These are phyloP conservation scores for Populus hybrid DNA, from an alignment of 441 rosid species.

Conservation along the genomic window DNA sequence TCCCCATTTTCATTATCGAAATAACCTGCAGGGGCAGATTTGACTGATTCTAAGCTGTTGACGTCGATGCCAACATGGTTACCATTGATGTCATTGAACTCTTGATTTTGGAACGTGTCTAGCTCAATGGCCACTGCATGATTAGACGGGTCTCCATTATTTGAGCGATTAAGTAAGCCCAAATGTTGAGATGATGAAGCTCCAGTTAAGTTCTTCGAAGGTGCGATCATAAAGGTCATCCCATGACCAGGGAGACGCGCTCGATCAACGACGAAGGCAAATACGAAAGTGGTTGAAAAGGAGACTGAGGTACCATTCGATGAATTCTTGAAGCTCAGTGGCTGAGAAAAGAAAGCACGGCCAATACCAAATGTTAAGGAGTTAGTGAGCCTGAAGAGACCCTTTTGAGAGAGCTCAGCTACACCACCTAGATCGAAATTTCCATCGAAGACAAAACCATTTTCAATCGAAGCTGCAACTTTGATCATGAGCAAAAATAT, in stretches of 20 bases:
- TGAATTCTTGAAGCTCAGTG: constrained; percentile 24
- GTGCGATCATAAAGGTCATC: constrained; percentile 38
- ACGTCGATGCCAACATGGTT: constrained; percentile 22
- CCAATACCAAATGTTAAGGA: constrained; percentile 9
- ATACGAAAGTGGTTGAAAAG: constrained; percentile 36
- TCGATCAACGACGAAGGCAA: constrained; percentile 24
- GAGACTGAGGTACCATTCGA: constrained; percentile 14
- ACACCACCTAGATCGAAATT: not conserved
- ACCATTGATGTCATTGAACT: constrained; percentile 14
- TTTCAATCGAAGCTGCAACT: not conserved
- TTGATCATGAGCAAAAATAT: not conserved
- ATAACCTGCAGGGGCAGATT: constrained; percentile 36
- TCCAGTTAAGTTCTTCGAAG: constrained; percentile 20
- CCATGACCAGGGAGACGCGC: constrained; percentile 30
- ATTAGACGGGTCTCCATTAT: constrained; percentile 23
- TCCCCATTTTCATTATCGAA: constrained; percentile 19
- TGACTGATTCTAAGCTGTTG: constrained; percentile 20
- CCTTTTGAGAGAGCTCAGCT: not conserved
- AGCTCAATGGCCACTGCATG: constrained; percentile 33
- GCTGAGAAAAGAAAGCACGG: constrained; percentile 18
- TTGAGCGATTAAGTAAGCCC: constrained; percentile 25
- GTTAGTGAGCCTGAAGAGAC: not conserved
- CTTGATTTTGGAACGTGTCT: constrained; percentile 18
- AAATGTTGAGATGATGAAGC: constrained; percentile 22
- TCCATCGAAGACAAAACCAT: not conserved